Evolutionary conservation across 2,329 filamentous ascomycete genomes (phyloP), one percentile per base, ranked within the genome.

Genomic region (Zymoseptoria crescenta): DNA sequence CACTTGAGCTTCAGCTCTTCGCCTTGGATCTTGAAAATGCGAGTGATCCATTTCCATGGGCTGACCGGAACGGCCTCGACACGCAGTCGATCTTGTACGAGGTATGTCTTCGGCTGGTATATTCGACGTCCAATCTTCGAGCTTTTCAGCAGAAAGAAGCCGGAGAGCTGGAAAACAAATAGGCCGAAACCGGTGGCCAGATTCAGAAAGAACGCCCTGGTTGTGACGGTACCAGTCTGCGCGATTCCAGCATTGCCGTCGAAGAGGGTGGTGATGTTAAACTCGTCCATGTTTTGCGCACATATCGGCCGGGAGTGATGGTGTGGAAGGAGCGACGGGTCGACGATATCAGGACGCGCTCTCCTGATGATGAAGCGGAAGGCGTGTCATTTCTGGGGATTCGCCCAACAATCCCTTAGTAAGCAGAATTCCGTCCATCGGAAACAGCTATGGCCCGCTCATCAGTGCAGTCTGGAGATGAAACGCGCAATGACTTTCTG

Each of bases 131-230:
- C 58, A 49, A 57, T 24, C 19, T 52, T 55, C 20, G 57, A 59
- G 27, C 50, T 57, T 45, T 59, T 59, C 10, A 62, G 57, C 50
- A 62, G 49, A 21, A 59, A 54, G 60, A 62, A 62, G 54, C 49
- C 54, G 16, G 60, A 53, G 21, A 62, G n/a, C 50, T 62, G 54
- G 28, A 62, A 54, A 24, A 52, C 55, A 55, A 62, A 62, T 16
- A 59, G 54, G 27, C 63, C 28, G 19, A 57, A 10, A 65, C 63
- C 20, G 52, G 61, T 19, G 52, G 62, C 30, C 50, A 64, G 9
- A 60, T 70, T 45, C 19, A 58, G 20, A 55, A 60, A 7, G 57
- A 64, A 62, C 35, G 60, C 54, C 30, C 55, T 62, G 9, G 61
- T 70, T 4, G 55, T 61, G 6, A 67, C 49, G 59, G 51, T 16